Conservation (phyloP, 169 alveolate species). For the Babesia gibsoni region DNA sequence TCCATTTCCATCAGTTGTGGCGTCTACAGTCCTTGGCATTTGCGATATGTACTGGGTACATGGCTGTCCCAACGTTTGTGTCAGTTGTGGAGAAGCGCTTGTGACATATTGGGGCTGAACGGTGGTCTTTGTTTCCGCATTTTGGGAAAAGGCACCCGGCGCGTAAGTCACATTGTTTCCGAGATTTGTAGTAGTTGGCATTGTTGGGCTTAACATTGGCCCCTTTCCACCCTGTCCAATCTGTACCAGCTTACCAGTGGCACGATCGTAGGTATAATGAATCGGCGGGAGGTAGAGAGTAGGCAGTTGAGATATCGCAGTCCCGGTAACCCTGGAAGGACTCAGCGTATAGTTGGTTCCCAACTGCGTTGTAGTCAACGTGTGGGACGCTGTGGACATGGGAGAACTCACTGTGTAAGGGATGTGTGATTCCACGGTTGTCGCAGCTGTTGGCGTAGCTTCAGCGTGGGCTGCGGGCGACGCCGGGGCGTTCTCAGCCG, state of each 20-base stretch:
- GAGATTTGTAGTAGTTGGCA: conserved; percentile 5
- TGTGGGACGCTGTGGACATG: background rate
- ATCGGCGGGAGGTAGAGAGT: conserved; percentile 65
- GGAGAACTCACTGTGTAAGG: conserved; percentile 18
- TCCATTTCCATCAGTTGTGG: background rate
- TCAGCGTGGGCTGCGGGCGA: too few species aligned
- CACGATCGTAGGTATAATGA: conserved; percentile 52
- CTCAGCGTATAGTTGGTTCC: background rate
- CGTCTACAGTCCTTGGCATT: background rate
- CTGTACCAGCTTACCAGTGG: conserved; percentile 51
- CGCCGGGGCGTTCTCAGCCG: too few species aligned
- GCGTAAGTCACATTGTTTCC: background rate
- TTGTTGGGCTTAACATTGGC: background rate
- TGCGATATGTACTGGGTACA: conserved; percentile 26
- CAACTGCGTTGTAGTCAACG: background rate
- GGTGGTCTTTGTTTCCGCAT: background rate
- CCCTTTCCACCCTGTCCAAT: background rate
- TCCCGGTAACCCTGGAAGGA: background rate
- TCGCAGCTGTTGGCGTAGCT: too few species aligned
- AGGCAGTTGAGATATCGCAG: conserved; percentile 36
- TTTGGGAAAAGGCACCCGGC: background rate
- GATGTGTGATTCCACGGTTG: background rate
- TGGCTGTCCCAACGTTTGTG: background rate
- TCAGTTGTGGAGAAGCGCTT: background rate
- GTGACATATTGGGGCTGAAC: background rate